phyloP scores from a whole-genome alignment of 345 rosid species.

The Pseudoturritis turrita region DNA sequence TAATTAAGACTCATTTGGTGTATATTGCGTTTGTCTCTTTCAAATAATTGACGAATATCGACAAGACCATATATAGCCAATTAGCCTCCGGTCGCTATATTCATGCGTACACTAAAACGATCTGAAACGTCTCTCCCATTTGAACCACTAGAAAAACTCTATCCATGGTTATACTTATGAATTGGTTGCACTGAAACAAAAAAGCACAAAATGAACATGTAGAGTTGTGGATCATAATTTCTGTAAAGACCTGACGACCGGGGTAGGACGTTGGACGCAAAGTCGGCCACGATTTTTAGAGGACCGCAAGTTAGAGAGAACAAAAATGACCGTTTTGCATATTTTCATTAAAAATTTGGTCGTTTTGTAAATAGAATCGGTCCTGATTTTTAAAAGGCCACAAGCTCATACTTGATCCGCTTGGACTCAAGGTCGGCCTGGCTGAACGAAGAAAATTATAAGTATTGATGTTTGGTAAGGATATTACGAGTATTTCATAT shows the following conservation, averaged over 20 bases:
- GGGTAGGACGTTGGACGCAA: neutral
- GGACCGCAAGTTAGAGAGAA: too few relatives aligned
- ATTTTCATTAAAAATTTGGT: too few relatives aligned
- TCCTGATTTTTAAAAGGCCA: too few relatives aligned
- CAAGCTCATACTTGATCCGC: too few relatives aligned
- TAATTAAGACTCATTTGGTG: constrained; percentile 8
- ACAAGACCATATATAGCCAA: constrained; percentile 21
- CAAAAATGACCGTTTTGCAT: too few relatives aligned
- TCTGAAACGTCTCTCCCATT: neutral
- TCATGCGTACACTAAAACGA: constrained; percentile 16
- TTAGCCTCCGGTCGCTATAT: neutral
- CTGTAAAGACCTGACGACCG: too few relatives aligned
- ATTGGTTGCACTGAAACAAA: neutral
- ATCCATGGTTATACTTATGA: neutral
- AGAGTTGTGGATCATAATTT: neutral
- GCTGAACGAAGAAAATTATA: neutral
- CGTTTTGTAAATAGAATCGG: too few relatives aligned
- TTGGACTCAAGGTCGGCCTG: too few relatives aligned
- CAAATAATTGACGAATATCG: constrained; percentile 27
- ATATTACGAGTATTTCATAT: too few relatives aligned
- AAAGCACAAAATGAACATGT: neutral
- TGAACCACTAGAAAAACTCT: neutral
- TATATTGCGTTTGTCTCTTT: constrained; percentile 12
- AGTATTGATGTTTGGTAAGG: too few relatives aligned
- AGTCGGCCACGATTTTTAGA: too few relatives aligned